Percentiles rank a stretch among this genome's conserved stretches.
These are phyloP conservation scores for Acanthamoeba lugdunensis DNA, from an alignment of 208 protist species.

Conservation along the genomic window DNA sequence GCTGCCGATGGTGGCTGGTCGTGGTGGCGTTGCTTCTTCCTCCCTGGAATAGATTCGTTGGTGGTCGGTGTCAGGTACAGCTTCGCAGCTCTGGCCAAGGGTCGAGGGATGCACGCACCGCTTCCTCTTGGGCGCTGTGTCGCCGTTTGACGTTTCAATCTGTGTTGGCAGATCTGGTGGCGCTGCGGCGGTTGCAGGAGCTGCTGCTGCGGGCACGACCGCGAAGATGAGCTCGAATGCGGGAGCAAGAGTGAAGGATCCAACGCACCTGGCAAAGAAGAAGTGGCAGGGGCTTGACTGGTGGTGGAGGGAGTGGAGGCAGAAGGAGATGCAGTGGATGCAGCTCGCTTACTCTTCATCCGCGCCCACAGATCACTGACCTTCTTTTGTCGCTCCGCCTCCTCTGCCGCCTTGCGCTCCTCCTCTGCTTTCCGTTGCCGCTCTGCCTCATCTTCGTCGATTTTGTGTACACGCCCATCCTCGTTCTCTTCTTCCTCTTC, in stretches of 20 bases:
- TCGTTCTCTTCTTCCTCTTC: not conserved
- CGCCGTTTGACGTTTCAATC: not conserved
- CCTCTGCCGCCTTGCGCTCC: conserved; percentile 41
- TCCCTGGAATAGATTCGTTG: not conserved
- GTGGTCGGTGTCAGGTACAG: too few relatives aligned
- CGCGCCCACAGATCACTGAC: conserved; percentile 57
- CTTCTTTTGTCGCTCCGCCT: conserved; percentile 55
- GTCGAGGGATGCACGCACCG: not conserved
- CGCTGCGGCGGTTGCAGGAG: not conserved
- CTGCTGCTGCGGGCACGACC: not conserved
- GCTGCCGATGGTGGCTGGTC: not conserved
- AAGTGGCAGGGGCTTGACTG: not conserved
- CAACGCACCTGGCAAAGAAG: too few relatives aligned
- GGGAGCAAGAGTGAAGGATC: too few relatives aligned
- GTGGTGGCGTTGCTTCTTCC: not conserved
- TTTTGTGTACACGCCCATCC: not conserved
- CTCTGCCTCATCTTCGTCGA: not conserved
- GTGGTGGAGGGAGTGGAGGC: not conserved
- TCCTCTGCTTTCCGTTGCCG: not conserved
- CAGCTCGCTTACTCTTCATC: conserved; percentile 50
- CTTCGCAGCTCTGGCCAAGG: not conserved
- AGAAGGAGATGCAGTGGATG: not conserved
- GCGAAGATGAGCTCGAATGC: too few relatives aligned
- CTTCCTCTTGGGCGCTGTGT: not conserved
- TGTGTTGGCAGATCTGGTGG: not conserved